Evolutionary conservation across 805 yeast genomes (phyloP), one percentile per base, ranked within the genome.

Genomic region (Yamadazyma laniorum): DNA sequence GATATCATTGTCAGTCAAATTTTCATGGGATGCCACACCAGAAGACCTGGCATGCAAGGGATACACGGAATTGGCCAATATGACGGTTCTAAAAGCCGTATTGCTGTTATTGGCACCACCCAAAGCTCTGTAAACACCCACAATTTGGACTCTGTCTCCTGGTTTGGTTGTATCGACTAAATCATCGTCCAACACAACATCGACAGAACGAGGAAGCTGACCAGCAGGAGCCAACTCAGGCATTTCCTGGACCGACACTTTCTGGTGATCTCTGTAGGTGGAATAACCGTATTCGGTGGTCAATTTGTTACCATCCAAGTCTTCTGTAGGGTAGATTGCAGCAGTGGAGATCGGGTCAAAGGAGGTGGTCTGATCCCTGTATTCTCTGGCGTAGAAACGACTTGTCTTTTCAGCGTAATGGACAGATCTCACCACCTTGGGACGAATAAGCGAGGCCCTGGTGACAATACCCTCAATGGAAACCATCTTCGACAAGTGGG

Each of bases 221-320:
- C 99, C 99, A 0, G 98, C 95, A 12, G 98, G 99, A 1, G 98
- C 96, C 46, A 82, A 74, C 65, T 93, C 98, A 1, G 99, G 98
- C 87, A 93, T 86, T 66, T 93, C 99, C 61, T 93, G 99, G 25
- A 93, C 83, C 0, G 96, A 79, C 25, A 93, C 75, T 27, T 88
- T 84, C 64, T 93, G 99, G 59, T 91, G 96, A 63, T 93, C 99
- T 51, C 91, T 74, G 59, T 87, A 93, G 19, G 95, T 88, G 6
- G 90, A 82, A 55, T 81, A 85, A 1, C 99, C 99, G 55, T 87
- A 93, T 59, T 93, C 98, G 0, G 96, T 90, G 14, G 78, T 73
- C 48, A 93, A 67, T 50, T 86, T 87, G 63, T 90, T 82, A 5
- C 97, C 97, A 32, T 88, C 93, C 13, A 85, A 75, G 56, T 93